Evolutionary conservation across 2,329 filamentous ascomycete genomes (phyloP), one percentile per base, ranked within the genome.

Genomic region (Colletotrichum paranaense): DNA sequence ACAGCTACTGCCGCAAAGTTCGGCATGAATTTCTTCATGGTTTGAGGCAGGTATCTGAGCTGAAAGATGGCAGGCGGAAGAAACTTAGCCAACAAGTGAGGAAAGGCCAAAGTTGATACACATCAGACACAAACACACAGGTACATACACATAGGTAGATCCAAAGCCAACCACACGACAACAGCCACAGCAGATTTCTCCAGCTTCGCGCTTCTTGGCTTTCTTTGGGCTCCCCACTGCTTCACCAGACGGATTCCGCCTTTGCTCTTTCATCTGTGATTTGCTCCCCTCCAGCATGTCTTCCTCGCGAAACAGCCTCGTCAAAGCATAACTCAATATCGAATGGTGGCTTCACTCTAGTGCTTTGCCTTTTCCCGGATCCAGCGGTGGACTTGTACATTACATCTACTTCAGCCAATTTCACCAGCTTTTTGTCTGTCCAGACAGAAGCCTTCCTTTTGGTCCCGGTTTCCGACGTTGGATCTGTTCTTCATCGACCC

Each of bases 261-360:
- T 14, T 58, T 49, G 30, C 42, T 42, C 4, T 28, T 35, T 42
- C 14, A 28, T 35, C 26, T 8, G 24, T 62, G 19, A 30, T 60
- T 30, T 63, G 28, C 42, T 62, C 12, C 7, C 42, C 22, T 19
- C 32, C 55, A 53, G 59, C 35, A 56, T 38, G 11, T 49, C 35
- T 32, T 9, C 38, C 46, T n/a, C 53, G 56, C 55, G 66, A 70
- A 73, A 73, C 70, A 64, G 55, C 35, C 9, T 65, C 58, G 38
- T 49, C 42, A 70, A 70, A 73, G 66, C 60, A 70, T 65, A 69
- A 73, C 70, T 70, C 60, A 70, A 65, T 70, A 65, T 63, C 32
- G 3, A 22, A n/a, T 19, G 52, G 46, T 52, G 26, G 26, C 32
- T 58, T 8, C 16, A 38, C 52, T 64, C n/a, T 58, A 12, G 53